Evolutionary conservation across 441 rosid species (phyloP), one percentile per base, ranked within the genome.

Genomic region (Eruca vesicaria): DNA sequence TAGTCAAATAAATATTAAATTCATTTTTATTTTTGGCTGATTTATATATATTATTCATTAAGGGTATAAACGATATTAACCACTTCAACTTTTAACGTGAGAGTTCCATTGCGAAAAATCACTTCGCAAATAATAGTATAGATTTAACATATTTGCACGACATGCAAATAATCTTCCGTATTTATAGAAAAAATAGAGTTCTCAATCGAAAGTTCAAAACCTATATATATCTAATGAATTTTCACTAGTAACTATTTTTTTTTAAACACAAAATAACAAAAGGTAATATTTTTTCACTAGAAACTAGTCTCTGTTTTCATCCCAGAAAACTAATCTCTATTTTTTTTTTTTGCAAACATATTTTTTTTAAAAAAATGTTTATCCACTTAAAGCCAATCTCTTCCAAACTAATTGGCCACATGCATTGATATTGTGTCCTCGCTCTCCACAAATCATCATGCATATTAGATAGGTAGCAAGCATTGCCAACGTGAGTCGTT

Each of bases 361-460:
- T 38, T 38, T 38, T n/a, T 36, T 12, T 38, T 38, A 12, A 48
- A 18, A 18, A 18, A 50, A 8, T 38, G 35, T 32, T 12, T 41
- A 7, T 3, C 1, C 23, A 32, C 23, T n/a, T 32, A 6, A 52
- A 53, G 48, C 43, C 35, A 55, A 35, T n/a, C 48, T 21, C 20
- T 38, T 70, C 19, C 52, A n/a, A n/a, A n/a, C n/a, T n/a, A n/a
- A 28, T 23, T 48, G 58, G 36, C 31, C 41, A 45, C 66, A 43
- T 41, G 65, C 41, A 43, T 43, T 70, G 66, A 70, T 59, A 38
- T 58, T 59, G 66, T 59, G 74, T 58, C 64, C 41, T 31, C 69
- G 43, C 56, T 64, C 35, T 12, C 29, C 35, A 5, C 52, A 33
- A 18, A 31, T 7, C 19, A 68, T 21, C 53, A 69, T 36, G 61